phyloP scores from a whole-genome alignment of 2,329 filamentous ascomycete species.

The Cladophialophora bantiana region DNA sequence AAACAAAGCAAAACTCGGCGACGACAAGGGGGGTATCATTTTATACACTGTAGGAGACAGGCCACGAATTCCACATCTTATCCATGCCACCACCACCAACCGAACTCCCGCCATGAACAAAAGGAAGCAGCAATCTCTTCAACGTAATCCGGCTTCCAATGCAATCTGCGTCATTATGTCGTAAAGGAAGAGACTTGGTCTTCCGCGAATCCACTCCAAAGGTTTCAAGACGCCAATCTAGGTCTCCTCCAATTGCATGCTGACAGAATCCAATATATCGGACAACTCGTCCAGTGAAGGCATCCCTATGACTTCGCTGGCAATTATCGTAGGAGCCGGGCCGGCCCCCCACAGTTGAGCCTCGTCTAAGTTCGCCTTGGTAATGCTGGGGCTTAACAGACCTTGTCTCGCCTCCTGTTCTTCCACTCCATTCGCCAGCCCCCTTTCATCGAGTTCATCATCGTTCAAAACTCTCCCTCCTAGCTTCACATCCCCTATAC shows the following conservation, averaged over 20 bases:
- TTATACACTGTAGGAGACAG: neutral
- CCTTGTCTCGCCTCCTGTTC: constrained; percentile 31
- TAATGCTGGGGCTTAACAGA: constrained; percentile 36
- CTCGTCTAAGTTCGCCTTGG: constrained; percentile 31
- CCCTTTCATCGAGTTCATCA: constrained; percentile 62
- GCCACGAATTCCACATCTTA: neutral
- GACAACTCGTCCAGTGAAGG: constrained; percentile 21
- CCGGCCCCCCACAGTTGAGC: constrained; percentile 25
- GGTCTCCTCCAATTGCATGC: constrained; percentile 1
- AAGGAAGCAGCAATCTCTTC: constrained; percentile 1
- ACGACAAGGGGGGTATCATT: neutral
- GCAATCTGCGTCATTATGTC: constrained; percentile 6
- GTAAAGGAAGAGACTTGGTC: constrained; percentile 1
- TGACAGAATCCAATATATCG: constrained; percentile 20
- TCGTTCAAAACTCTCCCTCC: constrained; percentile 78
- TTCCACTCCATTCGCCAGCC: constrained; percentile 21
- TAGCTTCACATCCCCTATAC: constrained; percentile 78
- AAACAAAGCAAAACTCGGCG: neutral
- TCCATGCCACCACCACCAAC: neutral
- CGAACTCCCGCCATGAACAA: constrained; percentile 1
- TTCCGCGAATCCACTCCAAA: neutral
- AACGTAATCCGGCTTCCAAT: constrained; percentile 7
- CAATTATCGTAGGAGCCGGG: neutral
- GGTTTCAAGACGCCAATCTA: neutral
- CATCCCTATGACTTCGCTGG: constrained; percentile 10